Conservation (phyloP, 177 flowering plant genomes). For the Vitis hybrid region DNA sequence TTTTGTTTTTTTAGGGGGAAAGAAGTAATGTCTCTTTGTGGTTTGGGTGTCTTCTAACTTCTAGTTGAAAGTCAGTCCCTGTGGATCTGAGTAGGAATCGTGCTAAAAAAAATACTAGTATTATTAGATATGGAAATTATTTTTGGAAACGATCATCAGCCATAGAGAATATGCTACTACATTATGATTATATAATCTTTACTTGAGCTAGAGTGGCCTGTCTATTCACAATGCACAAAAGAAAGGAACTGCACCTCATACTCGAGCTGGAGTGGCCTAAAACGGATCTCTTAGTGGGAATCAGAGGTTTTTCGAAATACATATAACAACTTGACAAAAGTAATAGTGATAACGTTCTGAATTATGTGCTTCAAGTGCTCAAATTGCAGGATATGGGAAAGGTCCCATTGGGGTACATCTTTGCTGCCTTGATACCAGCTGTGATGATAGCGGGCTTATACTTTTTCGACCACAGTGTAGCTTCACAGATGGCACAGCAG, state of each 20-base stretch:
- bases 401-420: conserved; percentile 65
- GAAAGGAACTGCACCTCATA: too few relatives aligned
- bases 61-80: too few relatives aligned
- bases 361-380: neutral
- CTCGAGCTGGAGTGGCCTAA: neutral
- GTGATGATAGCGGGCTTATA: conserved; percentile 89
- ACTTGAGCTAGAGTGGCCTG: too few relatives aligned
- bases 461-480: conserved; percentile 94
- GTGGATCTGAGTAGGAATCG: too few relatives aligned
- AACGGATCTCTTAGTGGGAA: neutral
- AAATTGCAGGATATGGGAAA: conserved; percentile 71
- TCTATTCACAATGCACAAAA: too few relatives aligned
- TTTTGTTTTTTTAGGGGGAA: neutral
- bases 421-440: conserved; percentile 85
- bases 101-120: too few relatives aligned
- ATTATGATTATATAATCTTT: too few relatives aligned
- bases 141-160: too few relatives aligned
- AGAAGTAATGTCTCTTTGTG: too few relatives aligned
- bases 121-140: too few relatives aligned
- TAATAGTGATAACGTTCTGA: neutral
- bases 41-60: too few relatives aligned
- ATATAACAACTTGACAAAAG: neutral
- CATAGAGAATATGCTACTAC: too few relatives aligned
- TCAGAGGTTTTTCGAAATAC: neutral
- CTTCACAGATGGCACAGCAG: conserved; percentile 92